phyloP scores from a whole-genome alignment of 2,329 filamentous ascomycete species.

The Fusarium nanum region DNA sequence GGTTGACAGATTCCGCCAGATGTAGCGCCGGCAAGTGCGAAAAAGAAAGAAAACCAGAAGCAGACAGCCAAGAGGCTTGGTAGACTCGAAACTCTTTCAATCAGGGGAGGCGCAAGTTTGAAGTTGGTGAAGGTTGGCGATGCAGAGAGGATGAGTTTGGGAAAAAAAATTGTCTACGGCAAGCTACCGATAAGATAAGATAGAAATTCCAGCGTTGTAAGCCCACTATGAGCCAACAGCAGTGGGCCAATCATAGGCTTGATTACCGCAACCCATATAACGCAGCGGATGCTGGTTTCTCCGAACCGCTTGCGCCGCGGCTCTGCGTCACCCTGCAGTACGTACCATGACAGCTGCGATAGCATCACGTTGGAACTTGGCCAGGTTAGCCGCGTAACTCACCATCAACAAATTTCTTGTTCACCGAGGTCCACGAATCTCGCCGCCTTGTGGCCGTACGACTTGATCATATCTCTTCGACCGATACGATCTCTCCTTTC shows the following conservation, averaged over 20 bases:
- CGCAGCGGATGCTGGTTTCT: conserved; percentile 11
- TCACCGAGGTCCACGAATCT: background rate
- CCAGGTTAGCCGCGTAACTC: conserved; percentile 40
- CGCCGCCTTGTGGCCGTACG: background rate
- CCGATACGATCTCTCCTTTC: background rate
- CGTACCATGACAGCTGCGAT: conserved; percentile 42
- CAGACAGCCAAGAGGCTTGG: background rate
- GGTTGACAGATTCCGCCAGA: background rate
- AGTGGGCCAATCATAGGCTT: conserved; percentile 27
- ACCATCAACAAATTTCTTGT: conserved; percentile 21
- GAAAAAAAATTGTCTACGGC: background rate
- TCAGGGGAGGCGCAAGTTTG: background rate
- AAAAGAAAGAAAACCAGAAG: background rate
- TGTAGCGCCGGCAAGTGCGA: background rate
- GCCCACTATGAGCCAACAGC: background rate
- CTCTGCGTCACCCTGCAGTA: conserved; percentile 29
- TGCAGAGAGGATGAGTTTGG: background rate
- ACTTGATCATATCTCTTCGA: background rate
- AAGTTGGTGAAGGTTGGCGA: background rate
- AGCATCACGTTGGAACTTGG: conserved; percentile 42
- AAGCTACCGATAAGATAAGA: no score
- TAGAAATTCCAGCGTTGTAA: no score
- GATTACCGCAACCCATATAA: conserved; percentile 23
- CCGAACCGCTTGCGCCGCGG: conserved; percentile 18
- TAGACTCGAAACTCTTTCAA: background rate